phyloP scores from a whole-genome alignment of 2,329 filamentous ascomycete species.

The Diaporthe citri region DNA sequence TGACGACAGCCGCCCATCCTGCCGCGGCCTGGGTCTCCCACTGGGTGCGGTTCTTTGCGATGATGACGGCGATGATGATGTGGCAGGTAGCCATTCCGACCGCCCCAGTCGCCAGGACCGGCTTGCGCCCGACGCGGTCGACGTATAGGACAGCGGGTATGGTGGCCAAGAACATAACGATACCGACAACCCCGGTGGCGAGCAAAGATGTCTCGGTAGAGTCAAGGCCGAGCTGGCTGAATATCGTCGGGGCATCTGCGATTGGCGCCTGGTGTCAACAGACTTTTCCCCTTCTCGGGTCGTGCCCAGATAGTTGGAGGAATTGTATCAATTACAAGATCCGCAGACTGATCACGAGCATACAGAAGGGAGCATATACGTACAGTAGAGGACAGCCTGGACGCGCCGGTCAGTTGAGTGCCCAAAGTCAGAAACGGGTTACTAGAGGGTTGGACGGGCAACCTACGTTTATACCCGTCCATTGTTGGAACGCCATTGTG shows the following conservation, averaged over 20 bases:
- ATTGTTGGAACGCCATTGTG: slow-evolving; percentile 72
- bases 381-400: slow-evolving; percentile 22
- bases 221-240: slow-evolving; percentile 72
- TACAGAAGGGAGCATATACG: neutral
- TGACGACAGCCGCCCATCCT: slow-evolving; percentile 76
- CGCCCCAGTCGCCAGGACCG: slow-evolving; percentile 72
- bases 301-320: neutral
- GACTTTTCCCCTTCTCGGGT: neutral
- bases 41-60: slow-evolving; percentile 71
- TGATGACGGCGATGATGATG: slow-evolving; percentile 78
- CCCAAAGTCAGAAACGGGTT: slow-evolving; percentile 41
- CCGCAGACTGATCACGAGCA: too few relatives aligned
- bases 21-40: slow-evolving; percentile 70
- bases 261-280: slow-evolving; percentile 64
- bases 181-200: slow-evolving; percentile 78
- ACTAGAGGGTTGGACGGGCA: slow-evolving; percentile 32
- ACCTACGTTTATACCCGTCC: slow-evolving; percentile 50
- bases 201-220: slow-evolving; percentile 67
- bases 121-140: slow-evolving; percentile 73
- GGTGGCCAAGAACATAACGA: slow-evolving; percentile 77
- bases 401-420: neutral
- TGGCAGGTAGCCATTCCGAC: slow-evolving; percentile 79
- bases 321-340: too few relatives aligned
- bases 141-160: slow-evolving; percentile 76
- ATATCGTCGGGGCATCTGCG: slow-evolving; percentile 74